phyloP scores from a whole-genome alignment of 495 filamentous ascomycete species.

The Daldinia caldariorum region DNA sequence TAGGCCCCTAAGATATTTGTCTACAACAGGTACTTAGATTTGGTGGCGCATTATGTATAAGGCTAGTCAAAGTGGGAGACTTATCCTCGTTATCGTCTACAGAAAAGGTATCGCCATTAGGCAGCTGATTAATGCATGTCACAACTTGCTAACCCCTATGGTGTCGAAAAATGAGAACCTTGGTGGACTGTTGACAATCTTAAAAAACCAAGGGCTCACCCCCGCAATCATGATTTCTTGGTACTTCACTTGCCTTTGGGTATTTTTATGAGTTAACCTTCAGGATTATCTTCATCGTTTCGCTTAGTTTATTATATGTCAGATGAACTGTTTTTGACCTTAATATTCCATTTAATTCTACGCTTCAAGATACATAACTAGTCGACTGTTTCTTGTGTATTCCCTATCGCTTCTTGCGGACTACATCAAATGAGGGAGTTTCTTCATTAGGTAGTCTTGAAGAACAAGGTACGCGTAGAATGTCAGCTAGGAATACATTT shows the following conservation, averaged over 20 bases:
- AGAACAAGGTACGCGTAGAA: neutral
- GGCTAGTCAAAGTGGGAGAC: neutral
- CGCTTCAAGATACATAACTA: no score
- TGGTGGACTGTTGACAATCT: constrained; percentile 23
- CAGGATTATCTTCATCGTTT: no score
- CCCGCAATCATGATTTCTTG: neutral
- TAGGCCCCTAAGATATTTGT: no score
- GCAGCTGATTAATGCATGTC: constrained; percentile 14
- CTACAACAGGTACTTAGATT: no score
- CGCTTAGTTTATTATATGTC: no score
- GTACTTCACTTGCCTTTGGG: neutral
- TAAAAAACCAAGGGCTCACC: neutral
- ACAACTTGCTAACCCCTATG: neutral
- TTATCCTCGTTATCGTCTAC: constrained; percentile 9
- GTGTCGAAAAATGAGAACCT: constrained; percentile 22
- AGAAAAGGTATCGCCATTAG: constrained; percentile 24
- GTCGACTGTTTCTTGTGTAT: no score
- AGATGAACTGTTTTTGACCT: neutral
- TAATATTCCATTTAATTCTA: neutral
- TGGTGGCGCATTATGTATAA: neutral
- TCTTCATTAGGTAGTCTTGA: neutral
- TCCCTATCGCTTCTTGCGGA: neutral
- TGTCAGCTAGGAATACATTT: neutral
- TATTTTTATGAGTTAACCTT: neutral
- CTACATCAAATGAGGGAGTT: neutral